Percentiles rank a stretch among this genome's conserved stretches.
Conservation (phyloP, 2,329 filamentous ascomycete genomes). For the Phyllosticta capitalensis region DNA sequence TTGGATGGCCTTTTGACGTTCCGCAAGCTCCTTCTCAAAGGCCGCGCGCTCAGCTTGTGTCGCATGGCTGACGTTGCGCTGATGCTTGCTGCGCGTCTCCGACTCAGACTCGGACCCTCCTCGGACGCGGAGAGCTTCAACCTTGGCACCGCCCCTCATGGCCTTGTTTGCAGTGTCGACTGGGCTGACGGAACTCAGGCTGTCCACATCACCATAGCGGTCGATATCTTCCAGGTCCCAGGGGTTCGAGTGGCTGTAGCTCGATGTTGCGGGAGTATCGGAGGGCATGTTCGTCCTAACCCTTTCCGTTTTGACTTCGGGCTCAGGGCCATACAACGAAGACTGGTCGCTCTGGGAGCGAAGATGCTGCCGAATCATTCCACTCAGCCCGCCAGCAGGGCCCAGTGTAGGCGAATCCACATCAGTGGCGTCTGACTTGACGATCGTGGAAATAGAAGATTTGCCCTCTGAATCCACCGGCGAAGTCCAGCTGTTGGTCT, state of each 20-base stretch:
- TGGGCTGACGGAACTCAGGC: conserved; percentile 27
- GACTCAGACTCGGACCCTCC: conserved; percentile 34
- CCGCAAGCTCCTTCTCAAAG: conserved; percentile 63
- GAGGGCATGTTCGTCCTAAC: conserved; percentile 10
- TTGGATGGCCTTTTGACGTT: conserved; percentile 60
- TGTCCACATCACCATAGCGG: conserved; percentile 28
- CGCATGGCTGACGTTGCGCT: conserved; percentile 40
- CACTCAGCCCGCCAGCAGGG: conserved; percentile 59
- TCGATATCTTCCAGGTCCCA: conserved; percentile 46
- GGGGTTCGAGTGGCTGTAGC: conserved; percentile 43
- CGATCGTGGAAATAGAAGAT: conserved; percentile 4
- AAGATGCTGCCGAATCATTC: conserved; percentile 75
- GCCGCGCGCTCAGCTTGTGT: conserved; percentile 54
- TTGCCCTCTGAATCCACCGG: conserved; percentile 2
- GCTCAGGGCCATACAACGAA: conserved; percentile 51
- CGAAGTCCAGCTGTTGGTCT: background rate
- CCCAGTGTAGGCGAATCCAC: conserved; percentile 73
- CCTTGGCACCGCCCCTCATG: conserved; percentile 13
- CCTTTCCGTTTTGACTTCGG: background rate
- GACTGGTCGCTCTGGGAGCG: conserved; percentile 54
- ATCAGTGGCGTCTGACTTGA: conserved; percentile 18
- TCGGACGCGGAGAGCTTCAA: background rate
- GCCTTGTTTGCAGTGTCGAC: conserved; percentile 16
- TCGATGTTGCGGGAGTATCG: conserved; percentile 37
- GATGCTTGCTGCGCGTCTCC: conserved; percentile 39